Conservation (phyloP, 768 basidiomycete species). For the Pleurotus eryngii region DNA sequence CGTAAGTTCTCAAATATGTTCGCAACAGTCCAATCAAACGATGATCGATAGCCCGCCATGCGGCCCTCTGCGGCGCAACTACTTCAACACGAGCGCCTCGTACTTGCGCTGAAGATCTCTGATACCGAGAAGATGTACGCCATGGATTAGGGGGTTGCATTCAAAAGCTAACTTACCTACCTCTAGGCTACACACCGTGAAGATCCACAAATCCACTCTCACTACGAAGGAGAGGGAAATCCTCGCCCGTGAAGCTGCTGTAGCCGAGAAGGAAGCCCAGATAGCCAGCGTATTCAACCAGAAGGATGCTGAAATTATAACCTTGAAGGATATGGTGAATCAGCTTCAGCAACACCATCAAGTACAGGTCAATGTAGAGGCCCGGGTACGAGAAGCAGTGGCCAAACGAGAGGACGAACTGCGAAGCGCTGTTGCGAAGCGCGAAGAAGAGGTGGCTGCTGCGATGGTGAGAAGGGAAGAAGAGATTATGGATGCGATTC, state of each 20-base stretch:
- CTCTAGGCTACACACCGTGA: conserved; percentile 60
- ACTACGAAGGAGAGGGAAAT: conserved; percentile 65
- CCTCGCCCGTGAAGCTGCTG: conserved; percentile 41
- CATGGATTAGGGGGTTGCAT: not conserved
- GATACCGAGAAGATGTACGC: conserved; percentile 79
- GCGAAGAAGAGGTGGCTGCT: conserved; percentile 67
- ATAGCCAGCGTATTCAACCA: conserved; percentile 43
- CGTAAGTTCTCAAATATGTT: conserved; percentile 33
- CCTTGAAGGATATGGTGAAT: conserved; percentile 43
- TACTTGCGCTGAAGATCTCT: conserved; percentile 65
- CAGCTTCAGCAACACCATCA: conserved; percentile 33
- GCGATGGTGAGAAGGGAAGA: conserved; percentile 67
- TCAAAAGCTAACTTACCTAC: not conserved
- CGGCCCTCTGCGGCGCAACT: conserved; percentile 80
- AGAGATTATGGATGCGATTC: conserved; percentile 68
- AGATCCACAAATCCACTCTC: conserved; percentile 55
- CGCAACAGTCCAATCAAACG: not conserved
- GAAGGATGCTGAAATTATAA: conserved; percentile 59
- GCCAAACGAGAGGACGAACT: conserved; percentile 66
- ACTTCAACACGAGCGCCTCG: conserved; percentile 74
- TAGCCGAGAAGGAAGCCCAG: conserved; percentile 55
- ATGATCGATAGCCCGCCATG: conserved; percentile 66
- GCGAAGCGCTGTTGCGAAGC: conserved; percentile 56
- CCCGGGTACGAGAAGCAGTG: conserved; percentile 55
- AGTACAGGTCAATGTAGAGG: conserved; percentile 29